Evolutionary conservation across 768 basidiomycete genomes (phyloP).

Genomic region (Gloeophyllum trabeum): DNA sequence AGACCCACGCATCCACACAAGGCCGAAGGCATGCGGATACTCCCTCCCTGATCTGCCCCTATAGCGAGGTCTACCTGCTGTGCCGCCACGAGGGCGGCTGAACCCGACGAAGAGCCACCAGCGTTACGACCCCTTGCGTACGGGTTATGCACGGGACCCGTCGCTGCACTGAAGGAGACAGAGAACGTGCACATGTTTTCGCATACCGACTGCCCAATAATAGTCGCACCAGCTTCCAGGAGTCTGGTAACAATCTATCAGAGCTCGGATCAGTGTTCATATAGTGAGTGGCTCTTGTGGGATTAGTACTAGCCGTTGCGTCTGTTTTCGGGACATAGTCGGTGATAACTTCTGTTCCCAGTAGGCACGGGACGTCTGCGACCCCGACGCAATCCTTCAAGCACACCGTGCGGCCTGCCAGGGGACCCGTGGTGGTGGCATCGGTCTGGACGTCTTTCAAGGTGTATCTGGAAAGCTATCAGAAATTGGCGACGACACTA

Average conservation of each 20-base stretch:
- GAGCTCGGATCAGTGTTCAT: too few species aligned
- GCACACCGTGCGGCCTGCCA: neutral
- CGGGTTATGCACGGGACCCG: constrained; percentile 31
- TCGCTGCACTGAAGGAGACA: constrained; percentile 23
- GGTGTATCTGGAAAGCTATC: neutral
- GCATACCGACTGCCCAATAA: constrained; percentile 27
- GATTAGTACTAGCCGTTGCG: constrained; percentile 21
- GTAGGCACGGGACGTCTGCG: constrained; percentile 27
- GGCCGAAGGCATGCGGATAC: constrained; percentile 22
- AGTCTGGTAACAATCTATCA: constrained; percentile 24
- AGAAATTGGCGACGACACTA: neutral
- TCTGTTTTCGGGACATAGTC: constrained; percentile 23
- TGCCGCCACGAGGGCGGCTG: constrained; percentile 26
- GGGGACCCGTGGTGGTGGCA: neutral
- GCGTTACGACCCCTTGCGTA: constrained; percentile 28
- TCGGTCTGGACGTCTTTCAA: neutral
- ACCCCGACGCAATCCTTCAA: constrained; percentile 7
- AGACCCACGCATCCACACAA: constrained; percentile 1
- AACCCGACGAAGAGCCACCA: constrained; percentile 33
- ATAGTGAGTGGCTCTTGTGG: too few species aligned
- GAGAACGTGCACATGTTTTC: constrained; percentile 25
- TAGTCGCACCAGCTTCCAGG: constrained; percentile 27
- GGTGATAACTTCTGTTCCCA: constrained; percentile 27
- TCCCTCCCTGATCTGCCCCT: constrained; percentile 36
- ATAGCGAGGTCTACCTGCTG: constrained; percentile 31